Base-by-base conservation (phyloP, 768 basidiomycete genomes). In the Tricholoma saponaceum region DNA sequence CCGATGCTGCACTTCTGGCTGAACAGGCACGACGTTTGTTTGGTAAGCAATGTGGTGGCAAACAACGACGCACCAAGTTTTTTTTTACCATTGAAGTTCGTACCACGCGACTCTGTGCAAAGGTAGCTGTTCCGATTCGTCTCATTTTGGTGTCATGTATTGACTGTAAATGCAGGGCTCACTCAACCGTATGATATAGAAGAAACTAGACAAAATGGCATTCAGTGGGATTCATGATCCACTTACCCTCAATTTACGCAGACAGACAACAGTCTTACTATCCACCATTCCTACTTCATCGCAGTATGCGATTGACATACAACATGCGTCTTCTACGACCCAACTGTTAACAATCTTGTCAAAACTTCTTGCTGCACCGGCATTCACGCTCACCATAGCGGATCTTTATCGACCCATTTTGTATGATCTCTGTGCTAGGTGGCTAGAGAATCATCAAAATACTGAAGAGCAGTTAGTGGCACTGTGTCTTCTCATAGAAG, bases 371-470 rank as follows among this genome's bases (percentile, higher is more conserved):
- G 74, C 82, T 0, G 67, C 76, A 16, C 86, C 90, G 8, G 77
- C 83, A 10, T 78, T 87, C 43, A 92, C 92, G 0, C 64, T 80
- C 28, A 64, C 74, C 12, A 76, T 98, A 58, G 83, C 89, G 18
- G 76, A 73, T 5, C 60, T 80, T 10, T 98, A 90, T 72, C 76
- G 89, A 59, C 95, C 95, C 3, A 71, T 98, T 53, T 69, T 93
- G 37, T 64, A 89, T 25, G 90, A 96, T 69, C 72, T 98, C 23
- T 87, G 86, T 64, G 89, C 89, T 3, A 73, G 90, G 64, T 97
- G 92, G 93, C 67, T 95, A 41, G 74, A 86, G n/a, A 73, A 76
- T 18, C 64, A 76, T 35, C 70, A 79, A 41, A 72, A 78, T 58
- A 66, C 79, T 32, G 79, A 83, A 55, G 79, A 81, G 37, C 78